A percentile compares a stretch with the other conserved stretches of the same genome.
phyloP scores from a whole-genome alignment of 306 rosid species.

The Dalbergia cultrata region DNA sequence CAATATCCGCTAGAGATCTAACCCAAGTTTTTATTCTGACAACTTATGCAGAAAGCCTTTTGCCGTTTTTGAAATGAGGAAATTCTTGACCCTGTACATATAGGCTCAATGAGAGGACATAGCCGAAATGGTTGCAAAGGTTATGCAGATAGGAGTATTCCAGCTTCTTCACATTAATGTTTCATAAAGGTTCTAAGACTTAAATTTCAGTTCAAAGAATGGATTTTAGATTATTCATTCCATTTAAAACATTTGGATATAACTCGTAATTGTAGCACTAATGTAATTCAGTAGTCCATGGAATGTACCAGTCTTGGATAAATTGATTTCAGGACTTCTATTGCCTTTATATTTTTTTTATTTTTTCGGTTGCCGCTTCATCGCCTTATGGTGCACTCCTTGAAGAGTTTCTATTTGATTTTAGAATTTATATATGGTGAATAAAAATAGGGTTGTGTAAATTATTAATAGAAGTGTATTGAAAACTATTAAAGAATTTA shows the following conservation, averaged over 20 bases:
- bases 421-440: not conserved
- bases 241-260: slow-evolving; percentile 33
- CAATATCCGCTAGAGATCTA: slow-evolving; percentile 53
- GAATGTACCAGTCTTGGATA: not conserved
- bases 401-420: not conserved
- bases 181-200: slow-evolving; percentile 32
- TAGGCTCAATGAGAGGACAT: slow-evolving; percentile 17
- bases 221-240: slow-evolving; percentile 4
- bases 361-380: not conserved
- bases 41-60: slow-evolving; percentile 31
- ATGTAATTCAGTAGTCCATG: slow-evolving; percentile 3
- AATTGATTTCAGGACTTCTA: not conserved
- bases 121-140: slow-evolving; percentile 10
- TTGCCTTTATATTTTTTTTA: too few relatives aligned
- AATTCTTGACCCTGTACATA: slow-evolving; percentile 32
- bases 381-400: too few relatives aligned
- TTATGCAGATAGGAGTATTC: slow-evolving; percentile 29
- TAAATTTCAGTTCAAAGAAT: slow-evolving; percentile 33
- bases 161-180: not conserved
- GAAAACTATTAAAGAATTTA: not conserved
- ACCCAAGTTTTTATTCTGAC: slow-evolving; percentile 42
- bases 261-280: not conserved
- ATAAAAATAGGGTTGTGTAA: not conserved
- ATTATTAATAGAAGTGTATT: not conserved
- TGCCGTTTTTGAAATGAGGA: slow-evolving; percentile 45